phyloP scores from a whole-genome alignment of 345 rosid species.

The Moricandia moricandioides region DNA sequence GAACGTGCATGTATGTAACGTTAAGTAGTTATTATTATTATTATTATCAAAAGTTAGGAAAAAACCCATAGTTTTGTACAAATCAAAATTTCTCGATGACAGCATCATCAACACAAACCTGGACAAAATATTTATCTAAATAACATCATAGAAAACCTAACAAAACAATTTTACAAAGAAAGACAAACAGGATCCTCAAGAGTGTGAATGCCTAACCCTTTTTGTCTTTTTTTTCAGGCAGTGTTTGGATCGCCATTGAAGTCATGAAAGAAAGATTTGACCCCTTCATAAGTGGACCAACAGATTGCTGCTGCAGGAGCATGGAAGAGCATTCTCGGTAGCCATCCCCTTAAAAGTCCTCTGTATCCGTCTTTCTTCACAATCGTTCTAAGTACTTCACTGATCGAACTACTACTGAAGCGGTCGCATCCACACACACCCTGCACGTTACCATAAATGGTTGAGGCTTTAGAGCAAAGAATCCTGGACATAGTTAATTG shows the following conservation, averaged over 20 bases:
- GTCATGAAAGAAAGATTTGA: slow-evolving; percentile 51
- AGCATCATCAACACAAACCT: not conserved
- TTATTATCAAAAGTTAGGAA: not conserved
- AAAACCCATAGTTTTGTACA: slow-evolving; percentile 17
- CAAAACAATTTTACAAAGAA: too few relatives aligned
- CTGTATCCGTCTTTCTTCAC: too few relatives aligned
- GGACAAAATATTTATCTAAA: too few relatives aligned
- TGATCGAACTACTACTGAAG: too few relatives aligned
- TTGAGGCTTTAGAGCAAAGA: not conserved
- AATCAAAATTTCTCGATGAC: slow-evolving; percentile 21
- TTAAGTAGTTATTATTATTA: not conserved
- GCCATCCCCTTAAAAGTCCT: too few relatives aligned
- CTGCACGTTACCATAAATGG: too few relatives aligned
- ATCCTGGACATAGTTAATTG: not conserved
- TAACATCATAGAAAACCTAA: too few relatives aligned
- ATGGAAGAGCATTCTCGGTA: too few relatives aligned
- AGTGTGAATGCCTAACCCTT: slow-evolving; percentile 12
- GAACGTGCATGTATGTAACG: not conserved
- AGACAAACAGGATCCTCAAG: not conserved
- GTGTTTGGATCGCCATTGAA: slow-evolving; percentile 33
- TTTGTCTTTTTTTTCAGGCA: slow-evolving; percentile 2
- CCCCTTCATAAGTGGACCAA: too few relatives aligned
- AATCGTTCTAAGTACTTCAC: too few relatives aligned
- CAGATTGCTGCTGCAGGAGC: too few relatives aligned
- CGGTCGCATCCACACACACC: too few relatives aligned